phyloP scores from a whole-genome alignment of 2,329 filamentous ascomycete species.

The Pseudogymnoascus sp. region DNA sequence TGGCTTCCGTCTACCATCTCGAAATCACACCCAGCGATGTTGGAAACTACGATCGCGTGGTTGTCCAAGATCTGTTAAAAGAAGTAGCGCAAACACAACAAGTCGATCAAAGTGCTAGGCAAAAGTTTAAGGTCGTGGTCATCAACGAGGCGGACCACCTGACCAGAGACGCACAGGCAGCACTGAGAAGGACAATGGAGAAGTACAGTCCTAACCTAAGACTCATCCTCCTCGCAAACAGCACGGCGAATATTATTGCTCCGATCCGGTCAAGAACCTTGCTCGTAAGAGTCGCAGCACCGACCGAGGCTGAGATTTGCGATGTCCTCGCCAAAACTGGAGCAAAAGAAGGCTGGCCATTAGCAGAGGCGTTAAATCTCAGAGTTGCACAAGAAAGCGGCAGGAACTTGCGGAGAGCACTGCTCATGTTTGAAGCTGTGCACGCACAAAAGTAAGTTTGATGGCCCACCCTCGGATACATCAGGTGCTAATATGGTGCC shows the following conservation, averaged over 20 bases:
- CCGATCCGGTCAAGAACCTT: conserved; percentile 89
- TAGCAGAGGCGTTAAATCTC: conserved; percentile 65
- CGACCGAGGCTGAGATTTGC: conserved; percentile 77
- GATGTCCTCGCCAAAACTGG: conserved; percentile 61
- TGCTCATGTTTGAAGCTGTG: conserved; percentile 95
- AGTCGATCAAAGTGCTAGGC: conserved; percentile 84
- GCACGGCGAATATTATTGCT: conserved; percentile 97
- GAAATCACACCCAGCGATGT: conserved; percentile 98
- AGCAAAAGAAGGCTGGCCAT: conserved; percentile 74
- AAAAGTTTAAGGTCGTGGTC: conserved; percentile 96
- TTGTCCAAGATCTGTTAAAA: conserved; percentile 90
- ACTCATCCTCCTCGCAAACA: conserved; percentile 87
- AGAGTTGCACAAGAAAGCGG: conserved; percentile 86
- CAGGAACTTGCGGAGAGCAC: conserved; percentile 76
- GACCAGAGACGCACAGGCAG: conserved; percentile 88
- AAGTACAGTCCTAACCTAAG: conserved; percentile 96
- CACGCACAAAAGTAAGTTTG: conserved; percentile 83
- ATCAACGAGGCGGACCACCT: conserved; percentile 98
- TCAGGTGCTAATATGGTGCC: conserved; percentile 24
- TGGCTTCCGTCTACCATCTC: conserved; percentile 92
- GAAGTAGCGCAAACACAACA: conserved; percentile 98
- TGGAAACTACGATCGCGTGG: conserved; percentile 90
- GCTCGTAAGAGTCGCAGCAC: conserved; percentile 84
- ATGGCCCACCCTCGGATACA: not conserved
- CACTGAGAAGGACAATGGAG: conserved; percentile 92